Conservation (phyloP, 192 early-diverging fungal genomes). For the Rhizoclosmatium sp. region DNA sequence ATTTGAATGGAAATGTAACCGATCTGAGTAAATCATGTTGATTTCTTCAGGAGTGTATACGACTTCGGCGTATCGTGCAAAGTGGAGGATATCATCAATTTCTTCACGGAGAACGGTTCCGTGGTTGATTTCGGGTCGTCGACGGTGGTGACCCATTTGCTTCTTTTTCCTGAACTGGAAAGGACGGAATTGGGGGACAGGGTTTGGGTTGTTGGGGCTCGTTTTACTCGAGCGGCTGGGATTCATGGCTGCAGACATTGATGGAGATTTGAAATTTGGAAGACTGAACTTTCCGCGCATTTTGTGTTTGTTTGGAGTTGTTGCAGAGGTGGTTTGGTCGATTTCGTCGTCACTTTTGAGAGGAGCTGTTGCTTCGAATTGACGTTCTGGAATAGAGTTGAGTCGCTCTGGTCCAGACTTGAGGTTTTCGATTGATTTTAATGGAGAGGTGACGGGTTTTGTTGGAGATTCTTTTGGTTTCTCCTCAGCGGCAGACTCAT, state of each 20-base stretch:
- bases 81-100: slow-evolving; percentile 51
- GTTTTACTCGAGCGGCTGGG: neutral
- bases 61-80: slow-evolving; percentile 50
- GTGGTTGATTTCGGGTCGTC: neutral
- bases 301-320: neutral
- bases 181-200: neutral
- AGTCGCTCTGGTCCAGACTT: too few species aligned
- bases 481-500: neutral
- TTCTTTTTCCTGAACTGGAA: slow-evolving; percentile 11
- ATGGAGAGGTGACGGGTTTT: too few species aligned
- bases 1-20: slow-evolving; percentile 18
- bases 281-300: slow-evolving; percentile 17
- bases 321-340: neutral
- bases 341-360: neutral
- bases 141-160: neutral
- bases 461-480: too few species aligned
- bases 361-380: neutral
- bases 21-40: slow-evolving; percentile 23
- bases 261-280: neutral
- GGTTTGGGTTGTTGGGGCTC: neutral
- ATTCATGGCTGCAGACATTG: neutral
- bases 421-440: too few species aligned
- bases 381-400: neutral
- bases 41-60: slow-evolving; percentile 46
- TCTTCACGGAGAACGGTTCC: slow-evolving; percentile 39